Evolutionary conservation across 768 basidiomycete genomes (phyloP), one percentile per base, ranked within the genome.

Genomic region (Terana coerulea): DNA sequence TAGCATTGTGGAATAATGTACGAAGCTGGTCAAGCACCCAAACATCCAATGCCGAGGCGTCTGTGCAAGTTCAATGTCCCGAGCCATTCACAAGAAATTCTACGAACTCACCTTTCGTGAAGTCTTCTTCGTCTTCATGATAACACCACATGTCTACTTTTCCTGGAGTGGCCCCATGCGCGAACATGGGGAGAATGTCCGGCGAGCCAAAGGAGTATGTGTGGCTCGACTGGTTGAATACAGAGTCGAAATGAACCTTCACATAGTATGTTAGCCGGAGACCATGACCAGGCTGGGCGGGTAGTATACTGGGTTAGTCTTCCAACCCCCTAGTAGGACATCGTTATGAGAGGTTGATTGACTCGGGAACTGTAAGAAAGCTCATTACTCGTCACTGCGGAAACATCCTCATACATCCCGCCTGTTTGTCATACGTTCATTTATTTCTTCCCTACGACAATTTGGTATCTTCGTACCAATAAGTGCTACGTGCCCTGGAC

Each of bases 371-470:
- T 24, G 41, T 25, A 30, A 44, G 11, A 21, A 40, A 37, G 22
- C 21, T 34, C 47, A 26, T 56, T 54, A 54, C 90, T 89, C 19
- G 87, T 91, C 26, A 91, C 90, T 14, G 91, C 90, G 0, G 86
- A 88, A 3, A 90, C 90, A 57, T 93, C 89, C 66, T 93, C 91
- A 61, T 92, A 91, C 89, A 93, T 92, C 2, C 91, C 91, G 28
- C 81, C 81, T 84, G 47, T 6, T 36, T 5, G 14, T 31, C 19
- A 8, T 3, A 19, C 21, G 47, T 30, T 5, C 35, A 26, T 31
- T 19, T 14, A 40, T 33, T 37, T 1, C 19, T 14, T 8, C 17
- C 19, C 4, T 5, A n/a, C 8, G 15, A 15, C 34, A 17, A 53
- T 34, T 10, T 25, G 30, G 5, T 37, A n/a, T 10, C 9, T 45